These are phyloP conservation scores for Pontederia crassipes DNA, from an alignment of 176 grass and related monocot species.

Conservation along the genomic window DNA sequence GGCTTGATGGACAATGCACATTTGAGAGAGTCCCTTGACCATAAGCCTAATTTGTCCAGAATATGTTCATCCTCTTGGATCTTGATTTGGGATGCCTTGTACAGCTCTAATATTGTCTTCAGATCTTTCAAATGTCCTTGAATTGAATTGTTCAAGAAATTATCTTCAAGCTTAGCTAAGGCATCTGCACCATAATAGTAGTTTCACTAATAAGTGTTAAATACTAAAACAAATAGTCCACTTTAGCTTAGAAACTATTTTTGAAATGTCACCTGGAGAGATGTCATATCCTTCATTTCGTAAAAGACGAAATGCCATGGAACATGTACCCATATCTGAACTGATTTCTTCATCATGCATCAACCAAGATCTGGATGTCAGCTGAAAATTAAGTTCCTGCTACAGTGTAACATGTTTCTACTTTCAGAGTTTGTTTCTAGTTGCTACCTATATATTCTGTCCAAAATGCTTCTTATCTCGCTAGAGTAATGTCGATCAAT, in stretches of 20 bases:
- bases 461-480: slow-evolving; percentile 54
- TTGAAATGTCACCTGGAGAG: slow-evolving; percentile 39
- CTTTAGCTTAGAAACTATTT: neutral
- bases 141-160: slow-evolving; percentile 39
- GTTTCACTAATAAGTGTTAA: neutral
- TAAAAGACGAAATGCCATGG: slow-evolving; percentile 67
- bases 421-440: neutral
- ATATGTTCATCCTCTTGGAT: slow-evolving; percentile 34
- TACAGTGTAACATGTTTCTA: neutral
- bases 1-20: slow-evolving; percentile 18
- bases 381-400: slow-evolving; percentile 10
- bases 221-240: neutral
- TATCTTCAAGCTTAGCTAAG: slow-evolving; percentile 30
- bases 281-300: slow-evolving; percentile 61
- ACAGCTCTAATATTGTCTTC: slow-evolving; percentile 53
- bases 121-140: slow-evolving; percentile 65
- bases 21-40: slow-evolving; percentile 51
- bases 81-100: slow-evolving; percentile 64
- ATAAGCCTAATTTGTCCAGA: slow-evolving; percentile 52
- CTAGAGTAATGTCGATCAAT: slow-evolving; percentile 36
- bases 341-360: slow-evolving; percentile 48
- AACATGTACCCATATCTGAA: slow-evolving; percentile 42
- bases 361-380: slow-evolving; percentile 60
- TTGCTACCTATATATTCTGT: slow-evolving; percentile 35
- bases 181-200: slow-evolving; percentile 28